Conservation (phyloP, 805 yeast genomes). For the Candida yuanshanica region DNA sequence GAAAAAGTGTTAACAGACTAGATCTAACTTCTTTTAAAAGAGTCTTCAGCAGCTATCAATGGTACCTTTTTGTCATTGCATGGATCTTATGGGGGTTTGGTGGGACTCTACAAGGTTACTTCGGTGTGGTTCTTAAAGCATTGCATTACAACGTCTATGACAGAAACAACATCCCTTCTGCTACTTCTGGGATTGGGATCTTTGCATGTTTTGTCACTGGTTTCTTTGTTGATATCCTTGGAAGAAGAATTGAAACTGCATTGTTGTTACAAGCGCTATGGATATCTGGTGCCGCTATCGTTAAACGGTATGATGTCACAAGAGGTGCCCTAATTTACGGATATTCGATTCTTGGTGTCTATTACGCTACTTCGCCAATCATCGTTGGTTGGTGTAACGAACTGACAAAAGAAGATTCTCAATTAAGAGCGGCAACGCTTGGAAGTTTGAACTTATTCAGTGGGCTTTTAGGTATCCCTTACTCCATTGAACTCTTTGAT, state of each 20-base stretch:
- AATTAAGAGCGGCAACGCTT: constrained; percentile 18
- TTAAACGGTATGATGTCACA: constrained; percentile 14
- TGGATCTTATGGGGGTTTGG: constrained; percentile 14
- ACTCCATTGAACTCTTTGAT: constrained; percentile 10
- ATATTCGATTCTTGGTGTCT: constrained; percentile 13
- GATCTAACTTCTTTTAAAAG: constrained; percentile 13
- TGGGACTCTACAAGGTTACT: constrained; percentile 8
- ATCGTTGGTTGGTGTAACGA: constrained; percentile 23
- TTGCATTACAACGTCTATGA: constrained; percentile 18
- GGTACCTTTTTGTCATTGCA: constrained; percentile 16
- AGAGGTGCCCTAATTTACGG: constrained; percentile 15
- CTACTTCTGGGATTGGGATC: constrained; percentile 15
- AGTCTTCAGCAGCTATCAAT: constrained; percentile 15
- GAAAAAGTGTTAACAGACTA: constrained; percentile 12
- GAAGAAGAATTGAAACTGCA: constrained; percentile 14
- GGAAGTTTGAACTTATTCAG: constrained; percentile 19
- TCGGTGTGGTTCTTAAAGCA: constrained; percentile 16
- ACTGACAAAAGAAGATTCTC: constrained; percentile 20
- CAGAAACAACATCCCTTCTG: constrained; percentile 21
- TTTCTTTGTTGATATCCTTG: constrained; percentile 15
- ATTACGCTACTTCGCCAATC: constrained; percentile 13
- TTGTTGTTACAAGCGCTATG: constrained; percentile 4
- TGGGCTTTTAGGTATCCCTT: constrained; percentile 16
- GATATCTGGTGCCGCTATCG: constrained; percentile 15
- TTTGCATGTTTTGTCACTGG: constrained; percentile 14